Conservation (phyloP, 768 basidiomycete species). For the Leccinum subgranulosum region DNA sequence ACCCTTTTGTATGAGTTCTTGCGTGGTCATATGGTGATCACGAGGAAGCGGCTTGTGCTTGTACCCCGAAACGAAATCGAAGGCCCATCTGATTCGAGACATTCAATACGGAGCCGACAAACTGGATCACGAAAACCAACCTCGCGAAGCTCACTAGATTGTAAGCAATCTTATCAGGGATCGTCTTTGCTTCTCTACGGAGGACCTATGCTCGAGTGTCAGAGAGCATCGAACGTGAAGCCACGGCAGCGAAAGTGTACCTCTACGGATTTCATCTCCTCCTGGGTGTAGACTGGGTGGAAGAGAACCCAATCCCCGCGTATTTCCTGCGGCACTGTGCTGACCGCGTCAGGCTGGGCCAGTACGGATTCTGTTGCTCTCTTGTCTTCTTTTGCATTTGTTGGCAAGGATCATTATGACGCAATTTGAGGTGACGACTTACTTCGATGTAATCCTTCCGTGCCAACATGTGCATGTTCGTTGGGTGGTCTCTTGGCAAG, state of each 20-base stretch:
- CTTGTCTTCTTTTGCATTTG: constrained; percentile 24
- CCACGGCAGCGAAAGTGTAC: constrained; percentile 33
- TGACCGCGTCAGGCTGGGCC: constrained; percentile 40
- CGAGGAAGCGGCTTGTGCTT: constrained; percentile 67
- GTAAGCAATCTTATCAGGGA: constrained; percentile 72
- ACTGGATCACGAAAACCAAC: constrained; percentile 27
- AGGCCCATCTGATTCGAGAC: constrained; percentile 47
- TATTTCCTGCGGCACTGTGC: constrained; percentile 52
- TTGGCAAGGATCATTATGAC: not conserved
- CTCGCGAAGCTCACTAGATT: constrained; percentile 56
- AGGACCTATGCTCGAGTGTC: constrained; percentile 51
- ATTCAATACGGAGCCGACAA: constrained; percentile 1
- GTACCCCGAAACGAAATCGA: constrained; percentile 86
- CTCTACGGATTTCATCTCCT: constrained; percentile 71
- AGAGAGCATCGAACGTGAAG: not conserved
- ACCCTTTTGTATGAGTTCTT: constrained; percentile 71
- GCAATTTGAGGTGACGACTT: not conserved
- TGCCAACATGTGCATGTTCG: constrained; percentile 26
- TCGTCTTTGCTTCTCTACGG: constrained; percentile 57
- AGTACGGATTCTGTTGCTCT: constrained; percentile 15
- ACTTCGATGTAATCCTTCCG: constrained; percentile 38
- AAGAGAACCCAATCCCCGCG: constrained; percentile 89
- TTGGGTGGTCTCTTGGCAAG: constrained; percentile 21
- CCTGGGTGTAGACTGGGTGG: constrained; percentile 84
- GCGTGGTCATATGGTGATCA: constrained; percentile 59